These are phyloP conservation scores for Pichia rugopelliculosa DNA, from an alignment of 805 yeast species.

Conservation along the genomic window DNA sequence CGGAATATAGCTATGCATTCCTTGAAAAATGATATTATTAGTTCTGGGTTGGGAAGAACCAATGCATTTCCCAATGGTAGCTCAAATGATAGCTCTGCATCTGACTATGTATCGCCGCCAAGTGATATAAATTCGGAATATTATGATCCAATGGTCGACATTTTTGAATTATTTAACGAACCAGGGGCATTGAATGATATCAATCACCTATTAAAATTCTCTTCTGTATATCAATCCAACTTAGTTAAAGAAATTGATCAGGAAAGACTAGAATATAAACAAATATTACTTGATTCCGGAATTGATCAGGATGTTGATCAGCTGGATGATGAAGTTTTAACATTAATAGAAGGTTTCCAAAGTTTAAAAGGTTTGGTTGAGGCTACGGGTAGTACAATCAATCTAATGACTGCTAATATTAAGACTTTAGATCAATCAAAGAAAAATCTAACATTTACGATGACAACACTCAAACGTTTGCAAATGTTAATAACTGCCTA, in stretches of 20 bases:
- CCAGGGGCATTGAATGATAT: slow-evolving; percentile 46
- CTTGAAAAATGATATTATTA: slow-evolving; percentile 21
- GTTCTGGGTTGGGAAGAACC: slow-evolving; percentile 6
- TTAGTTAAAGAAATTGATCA: slow-evolving; percentile 39
- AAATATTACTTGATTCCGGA: slow-evolving; percentile 12
- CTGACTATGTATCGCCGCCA: not conserved
- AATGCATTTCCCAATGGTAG: slow-evolving; percentile 2
- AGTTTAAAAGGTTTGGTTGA: slow-evolving; percentile 41
- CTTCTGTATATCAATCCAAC: slow-evolving; percentile 42
- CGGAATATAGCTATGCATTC: slow-evolving; percentile 6
- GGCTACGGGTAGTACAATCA: slow-evolving; percentile 54
- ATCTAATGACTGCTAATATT: slow-evolving; percentile 68
- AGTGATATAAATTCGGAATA: slow-evolving; percentile 28
- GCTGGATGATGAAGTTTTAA: slow-evolving; percentile 30
- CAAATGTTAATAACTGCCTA: slow-evolving; percentile 80
- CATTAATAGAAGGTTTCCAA: slow-evolving; percentile 38
- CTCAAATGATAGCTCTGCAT: not conserved
- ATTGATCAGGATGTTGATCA: slow-evolving; percentile 16
- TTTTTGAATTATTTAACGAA: slow-evolving; percentile 42
- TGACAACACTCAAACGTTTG: slow-evolving; percentile 79
- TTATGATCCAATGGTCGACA: slow-evolving; percentile 50
- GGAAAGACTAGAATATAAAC: slow-evolving; percentile 31
- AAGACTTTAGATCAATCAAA: slow-evolving; percentile 75
- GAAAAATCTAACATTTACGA: slow-evolving; percentile 71
- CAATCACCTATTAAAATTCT: slow-evolving; percentile 42